phyloP scores from a whole-genome alignment of 805 yeast species.

The Kuraishia borneana region DNA sequence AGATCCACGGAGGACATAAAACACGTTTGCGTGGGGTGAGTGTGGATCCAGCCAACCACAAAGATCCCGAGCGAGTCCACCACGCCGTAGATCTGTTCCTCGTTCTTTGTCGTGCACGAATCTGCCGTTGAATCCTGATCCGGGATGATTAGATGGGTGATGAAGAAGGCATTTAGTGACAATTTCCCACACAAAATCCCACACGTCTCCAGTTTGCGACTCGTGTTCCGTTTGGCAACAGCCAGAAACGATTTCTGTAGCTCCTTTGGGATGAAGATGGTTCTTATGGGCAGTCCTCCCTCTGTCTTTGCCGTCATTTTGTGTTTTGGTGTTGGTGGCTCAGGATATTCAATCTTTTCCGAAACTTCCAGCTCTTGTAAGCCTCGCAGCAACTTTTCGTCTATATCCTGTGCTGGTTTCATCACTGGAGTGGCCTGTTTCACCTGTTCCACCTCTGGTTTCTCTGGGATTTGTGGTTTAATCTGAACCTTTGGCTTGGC shows the following conservation, averaged over 20 bases:
- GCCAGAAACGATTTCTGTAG: conserved; percentile 31
- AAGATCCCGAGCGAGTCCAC: conserved; percentile 45
- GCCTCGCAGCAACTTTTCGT: conserved; percentile 1
- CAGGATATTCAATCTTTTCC: not conserved
- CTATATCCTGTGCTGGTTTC: not conserved
- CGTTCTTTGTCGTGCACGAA: conserved; percentile 52
- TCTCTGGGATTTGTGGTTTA: conserved; percentile 5
- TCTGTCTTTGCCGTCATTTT: conserved; percentile 34
- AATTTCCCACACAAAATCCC: conserved; percentile 57
- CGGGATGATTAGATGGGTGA: conserved; percentile 52
- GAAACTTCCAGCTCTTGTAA: not conserved
- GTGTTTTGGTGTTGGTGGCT: conserved; percentile 13
- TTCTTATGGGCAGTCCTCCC: conserved; percentile 43
- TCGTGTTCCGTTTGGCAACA: conserved; percentile 39
- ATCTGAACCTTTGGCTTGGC: conserved; percentile 2
- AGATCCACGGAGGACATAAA: conserved; percentile 55
- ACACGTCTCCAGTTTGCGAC: conserved; percentile 45
- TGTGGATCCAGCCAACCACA: conserved; percentile 67
- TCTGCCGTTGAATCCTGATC: conserved; percentile 52
- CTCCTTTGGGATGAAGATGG: conserved; percentile 35
- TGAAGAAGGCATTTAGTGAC: conserved; percentile 49
- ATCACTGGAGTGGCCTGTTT: not conserved
- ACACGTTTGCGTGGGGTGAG: conserved; percentile 67
- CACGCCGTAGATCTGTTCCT: conserved; percentile 43
- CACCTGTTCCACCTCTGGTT: conserved; percentile 1